Conservation (phyloP, 2,329 filamentous ascomycete species). For the Ophiobolus disseminans region DNA sequence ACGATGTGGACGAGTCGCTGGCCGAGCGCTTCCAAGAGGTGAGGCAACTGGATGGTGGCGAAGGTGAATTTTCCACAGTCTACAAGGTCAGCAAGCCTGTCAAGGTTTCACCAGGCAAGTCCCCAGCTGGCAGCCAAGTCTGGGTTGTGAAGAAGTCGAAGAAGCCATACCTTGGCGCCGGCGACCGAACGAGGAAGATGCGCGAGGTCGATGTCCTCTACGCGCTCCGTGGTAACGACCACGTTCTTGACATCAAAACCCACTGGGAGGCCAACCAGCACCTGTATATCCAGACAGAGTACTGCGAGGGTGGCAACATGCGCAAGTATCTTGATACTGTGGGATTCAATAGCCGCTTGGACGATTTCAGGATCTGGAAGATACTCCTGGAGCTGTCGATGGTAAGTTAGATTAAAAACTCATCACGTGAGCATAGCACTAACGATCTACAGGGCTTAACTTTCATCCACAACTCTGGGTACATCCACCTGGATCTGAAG, state of each 20-base stretch:
- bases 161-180: slow-evolving; percentile 76
- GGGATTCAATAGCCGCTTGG: slow-evolving; percentile 82
- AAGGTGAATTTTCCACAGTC: slow-evolving; percentile 92
- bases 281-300: slow-evolving; percentile 97
- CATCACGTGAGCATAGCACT: slow-evolving; percentile 15
- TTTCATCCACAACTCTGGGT: slow-evolving; percentile 86
- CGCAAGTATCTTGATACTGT: slow-evolving; percentile 84
- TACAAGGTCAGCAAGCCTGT: slow-evolving; percentile 73
- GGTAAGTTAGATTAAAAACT: slow-evolving; percentile 61
- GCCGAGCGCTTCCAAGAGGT: slow-evolving; percentile 81
- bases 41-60: slow-evolving; percentile 71
- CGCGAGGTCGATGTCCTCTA: slow-evolving; percentile 83
- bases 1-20: slow-evolving; percentile 74
- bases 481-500: slow-evolving; percentile 85
- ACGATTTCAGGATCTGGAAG: slow-evolving; percentile 99
- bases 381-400: slow-evolving; percentile 84
- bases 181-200: slow-evolving; percentile 82
- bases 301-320: slow-evolving; percentile 91
- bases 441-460: slow-evolving; percentile 73
- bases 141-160: slow-evolving; percentile 96
- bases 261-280: slow-evolving; percentile 86
- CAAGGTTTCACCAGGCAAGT: slow-evolving; percentile 32
- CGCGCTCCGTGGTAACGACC: slow-evolving; percentile 78
- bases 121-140: slow-evolving; percentile 55
- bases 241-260: slow-evolving; percentile 83